Percentiles rank a stretch among this genome's conserved stretches.
These are phyloP conservation scores for Pyricularia sp. DNA, from an alignment of 2,329 filamentous ascomycete genomes.

Conservation along the genomic window DNA sequence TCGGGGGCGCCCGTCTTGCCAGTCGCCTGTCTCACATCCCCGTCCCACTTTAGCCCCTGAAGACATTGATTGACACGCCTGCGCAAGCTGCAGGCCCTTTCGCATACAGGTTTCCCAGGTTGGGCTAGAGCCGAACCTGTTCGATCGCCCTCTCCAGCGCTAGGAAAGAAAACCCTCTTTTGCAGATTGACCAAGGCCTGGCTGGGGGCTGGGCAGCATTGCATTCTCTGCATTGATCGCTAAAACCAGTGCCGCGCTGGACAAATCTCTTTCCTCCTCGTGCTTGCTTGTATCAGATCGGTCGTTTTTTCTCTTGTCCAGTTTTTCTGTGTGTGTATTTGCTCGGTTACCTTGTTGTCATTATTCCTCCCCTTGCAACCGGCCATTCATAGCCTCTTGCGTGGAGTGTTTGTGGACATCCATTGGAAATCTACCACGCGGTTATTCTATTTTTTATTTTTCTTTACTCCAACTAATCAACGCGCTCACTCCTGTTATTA, in stretches of 20 bases:
- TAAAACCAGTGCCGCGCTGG: not conserved
- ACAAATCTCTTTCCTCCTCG: not conserved
- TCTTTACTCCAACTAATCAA: not conserved
- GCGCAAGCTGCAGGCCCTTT: not conserved
- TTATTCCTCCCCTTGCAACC: not conserved
- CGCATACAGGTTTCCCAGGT: no score
- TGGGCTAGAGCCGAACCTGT: not conserved
- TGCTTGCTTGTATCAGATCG: not conserved
- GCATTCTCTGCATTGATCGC: not conserved
- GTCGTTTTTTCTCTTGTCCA: conserved; percentile 9
- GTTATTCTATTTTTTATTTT: no score
- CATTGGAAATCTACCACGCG: not conserved
- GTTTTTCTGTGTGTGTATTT: conserved; percentile 6
- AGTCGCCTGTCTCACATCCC: conserved; percentile 3
- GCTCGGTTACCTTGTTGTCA: conserved; percentile 3
- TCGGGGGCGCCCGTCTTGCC: not conserved
- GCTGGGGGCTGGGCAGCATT: not conserved
- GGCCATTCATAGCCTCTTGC: not conserved
- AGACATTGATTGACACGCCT: not conserved
- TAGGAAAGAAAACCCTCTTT: not conserved
- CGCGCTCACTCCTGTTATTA: not conserved
- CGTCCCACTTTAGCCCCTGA: conserved; percentile 2
- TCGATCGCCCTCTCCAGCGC: not conserved
- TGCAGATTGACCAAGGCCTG: not conserved
- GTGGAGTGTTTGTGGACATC: not conserved